phyloP scores from a whole-genome alignment of 306 rosid genomes.

The Vigna unguiculata region DNA sequence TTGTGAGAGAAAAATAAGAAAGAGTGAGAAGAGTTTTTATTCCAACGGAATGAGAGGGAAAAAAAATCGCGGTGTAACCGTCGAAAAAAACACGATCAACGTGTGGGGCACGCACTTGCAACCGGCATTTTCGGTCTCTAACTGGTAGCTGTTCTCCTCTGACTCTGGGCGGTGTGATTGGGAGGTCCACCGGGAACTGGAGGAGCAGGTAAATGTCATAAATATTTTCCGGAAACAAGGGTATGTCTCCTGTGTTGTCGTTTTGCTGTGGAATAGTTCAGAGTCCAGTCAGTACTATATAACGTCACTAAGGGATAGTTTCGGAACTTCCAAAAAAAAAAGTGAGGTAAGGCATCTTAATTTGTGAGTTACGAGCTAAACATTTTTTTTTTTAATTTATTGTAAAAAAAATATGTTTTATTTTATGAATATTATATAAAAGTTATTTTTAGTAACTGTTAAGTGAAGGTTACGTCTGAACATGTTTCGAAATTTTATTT shows the following conservation, averaged over 20 bases:
- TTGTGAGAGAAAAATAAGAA: background rate
- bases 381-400: too few relatives aligned
- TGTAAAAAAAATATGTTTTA: too few relatives aligned
- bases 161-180: background rate
- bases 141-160: slow-evolving; percentile 1
- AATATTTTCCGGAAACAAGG: background rate
- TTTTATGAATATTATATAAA: too few relatives aligned
- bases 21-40: slow-evolving; percentile 39
- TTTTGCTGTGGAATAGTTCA: slow-evolving; percentile 4
- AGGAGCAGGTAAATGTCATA: slow-evolving; percentile 33
- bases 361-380: too few relatives aligned
- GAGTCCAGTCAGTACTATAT: background rate
- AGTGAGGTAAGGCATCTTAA: too few relatives aligned
- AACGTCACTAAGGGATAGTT: slow-evolving; percentile 42
- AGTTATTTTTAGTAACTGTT: too few relatives aligned
- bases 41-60: slow-evolving; percentile 55
- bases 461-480: too few relatives aligned
- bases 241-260: slow-evolving; percentile 32
- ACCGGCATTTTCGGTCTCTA: slow-evolving; percentile 39
- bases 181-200: slow-evolving; percentile 53
- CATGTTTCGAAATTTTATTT: too few relatives aligned
- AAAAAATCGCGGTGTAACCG: slow-evolving; percentile 52
- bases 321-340: background rate
- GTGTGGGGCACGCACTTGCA: slow-evolving; percentile 17
- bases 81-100: slow-evolving; percentile 13